Evolutionary conservation across 345 rosid genomes (phyloP), one percentile per base, ranked within the genome.

Genomic region (Citrus australasica): DNA sequence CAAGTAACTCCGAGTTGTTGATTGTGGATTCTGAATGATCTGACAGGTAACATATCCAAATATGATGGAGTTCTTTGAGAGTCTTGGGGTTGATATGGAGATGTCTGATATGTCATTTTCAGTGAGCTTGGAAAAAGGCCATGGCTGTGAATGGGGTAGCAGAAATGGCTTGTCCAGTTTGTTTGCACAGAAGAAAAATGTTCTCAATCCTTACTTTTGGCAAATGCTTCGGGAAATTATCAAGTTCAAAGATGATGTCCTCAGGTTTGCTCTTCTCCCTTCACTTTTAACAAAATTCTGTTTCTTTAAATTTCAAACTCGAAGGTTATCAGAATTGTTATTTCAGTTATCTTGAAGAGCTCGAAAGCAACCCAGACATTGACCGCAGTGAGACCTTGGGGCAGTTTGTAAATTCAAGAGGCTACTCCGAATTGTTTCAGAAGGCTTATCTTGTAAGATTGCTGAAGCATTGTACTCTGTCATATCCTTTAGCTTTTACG

Each of bases 1-100:
- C 40, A 17, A 32, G 25, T 27, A 69, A 37, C 27, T 24, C 37
- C 51, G n/a, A 38, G 74, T 7, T 48, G 24, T 27, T 60, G 14
- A 37, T 58, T 32, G 27, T 40, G 55, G 73, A 66, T 13, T 37
- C 5, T 8, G 38, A 30, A 32, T 65, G 78, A 37, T 51, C 8
- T 28, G 33, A 84, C 85, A 95, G 98, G 98, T 95, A 32, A 93
- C 95, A 3, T 93, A 92, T 85, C 98, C 98, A 73, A 95, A 95
- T 79, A 93, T 90, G 98, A 87, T 92, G 95, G 95, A 93, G 42
- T 88, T 93, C 74, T 95, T 93, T 42, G 98, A 95, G 88, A 87
- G 51, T 30, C 94, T 92, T 24, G 95, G 95, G 58, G 46, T 40
- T 9, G 46, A 40, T 40, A 40, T 40, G 46, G 46, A 40, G 46